Conservation (phyloP, 2,329 filamentous ascomycete genomes). For the Calonectria crousiana region DNA sequence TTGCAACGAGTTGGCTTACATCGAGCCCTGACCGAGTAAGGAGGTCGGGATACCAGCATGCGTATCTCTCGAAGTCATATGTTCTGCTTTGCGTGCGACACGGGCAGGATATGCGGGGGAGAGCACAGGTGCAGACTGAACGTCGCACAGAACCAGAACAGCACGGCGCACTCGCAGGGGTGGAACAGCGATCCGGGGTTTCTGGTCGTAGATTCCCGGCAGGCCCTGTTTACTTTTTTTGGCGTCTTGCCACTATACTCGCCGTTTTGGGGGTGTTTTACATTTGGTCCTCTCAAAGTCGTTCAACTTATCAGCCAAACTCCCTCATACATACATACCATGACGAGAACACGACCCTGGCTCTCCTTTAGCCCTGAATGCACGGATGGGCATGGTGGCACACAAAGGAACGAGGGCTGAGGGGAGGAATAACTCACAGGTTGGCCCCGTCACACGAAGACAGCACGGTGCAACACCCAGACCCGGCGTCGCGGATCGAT, state of each 20-base stretch:
- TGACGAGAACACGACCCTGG: conserved; percentile 1
- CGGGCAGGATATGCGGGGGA: conserved; percentile 23
- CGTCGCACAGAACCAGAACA: conserved; percentile 16
- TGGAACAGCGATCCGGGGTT: conserved; percentile 14
- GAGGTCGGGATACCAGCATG: neutral
- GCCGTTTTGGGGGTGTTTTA: neutral
- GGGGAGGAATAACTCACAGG: conserved; percentile 30
- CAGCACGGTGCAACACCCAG: conserved; percentile 44
- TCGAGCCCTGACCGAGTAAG: conserved; percentile 21
- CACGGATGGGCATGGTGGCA: conserved; percentile 36
- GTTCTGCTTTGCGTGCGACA: conserved; percentile 6
- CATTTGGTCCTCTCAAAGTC: neutral
- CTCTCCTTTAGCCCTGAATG: conserved; percentile 32
- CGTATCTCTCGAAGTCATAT: neutral
- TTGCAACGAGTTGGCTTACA: neutral
- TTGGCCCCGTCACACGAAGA: conserved; percentile 35
- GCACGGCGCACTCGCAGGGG: conserved; percentile 11
- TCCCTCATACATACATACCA: neutral
- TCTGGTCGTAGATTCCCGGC: conserved; percentile 10
- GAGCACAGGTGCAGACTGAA: conserved; percentile 9
- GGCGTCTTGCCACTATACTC: neutral
- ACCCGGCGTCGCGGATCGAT: conserved; percentile 41
- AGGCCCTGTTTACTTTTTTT: neutral
- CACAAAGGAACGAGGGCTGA: conserved; percentile 29
- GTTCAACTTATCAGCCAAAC: neutral